Base-by-base conservation (phyloP, 805 yeast species). In the Barnettozyma sp. region DNA sequence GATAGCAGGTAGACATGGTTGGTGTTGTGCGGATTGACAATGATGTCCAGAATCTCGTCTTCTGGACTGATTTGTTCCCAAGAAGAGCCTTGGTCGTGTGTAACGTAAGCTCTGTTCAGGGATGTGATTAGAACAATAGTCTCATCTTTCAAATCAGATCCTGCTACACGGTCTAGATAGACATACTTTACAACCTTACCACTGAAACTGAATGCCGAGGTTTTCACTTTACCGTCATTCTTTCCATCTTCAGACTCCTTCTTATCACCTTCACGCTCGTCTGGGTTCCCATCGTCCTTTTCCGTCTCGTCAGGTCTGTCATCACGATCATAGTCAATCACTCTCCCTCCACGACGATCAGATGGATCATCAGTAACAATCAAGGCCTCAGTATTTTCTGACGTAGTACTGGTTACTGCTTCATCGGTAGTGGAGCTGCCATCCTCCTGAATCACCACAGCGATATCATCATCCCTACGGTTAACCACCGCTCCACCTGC, bases 121-220 rank as follows among this genome's bases (percentile, higher is more conserved):
- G 60, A 54, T 1, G 90, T 80, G 33, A 73, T 60, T 6, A 83
- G 59, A 12, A 90, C 52, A 7, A 90, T 54, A 0, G 87, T 73
- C 50, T 82, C 88, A 43, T 77, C 83, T 18, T 65, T 66, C 33
- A 59, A 39, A 2, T 65, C 60, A 2, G 72, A 50, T 9, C 57
- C 57, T 16, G 43, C 39, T 7, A 47, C 49, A 33, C 56, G 44
- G 33, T 78, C 79, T 38, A 83, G 62, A 47, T 83, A 83, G 34
- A 70, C 59, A 48, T 80, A 83, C 40, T 70, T 73, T 7, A 50
- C 47, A 38, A 85, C 61, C 12, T 57, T 52, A 13, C 82, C 82
- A 9, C 68, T 67, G 44, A 85, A 70, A 4, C 57, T 59, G 34
- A 62, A 66, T 11, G 57, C 53, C 1, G 59, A 52, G 1, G 71